A percentile compares a stretch with the other conserved stretches of the same genome.
These are phyloP conservation scores for Gossypium bickii DNA, from an alignment of 345 rosid species.

Conservation along the genomic window DNA sequence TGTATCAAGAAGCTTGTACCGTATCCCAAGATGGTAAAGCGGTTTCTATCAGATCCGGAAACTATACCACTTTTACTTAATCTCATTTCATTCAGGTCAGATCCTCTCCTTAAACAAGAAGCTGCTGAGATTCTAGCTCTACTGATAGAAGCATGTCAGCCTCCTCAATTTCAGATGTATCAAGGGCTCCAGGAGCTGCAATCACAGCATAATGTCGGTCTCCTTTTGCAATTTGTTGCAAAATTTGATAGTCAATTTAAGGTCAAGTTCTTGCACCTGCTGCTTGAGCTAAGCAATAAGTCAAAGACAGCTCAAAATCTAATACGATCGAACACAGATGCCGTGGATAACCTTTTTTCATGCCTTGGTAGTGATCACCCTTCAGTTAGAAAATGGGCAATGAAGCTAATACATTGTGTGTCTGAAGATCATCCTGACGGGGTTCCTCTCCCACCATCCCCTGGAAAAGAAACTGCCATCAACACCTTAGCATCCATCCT, in stretches of 20 bases:
- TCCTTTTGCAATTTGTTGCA: slow-evolving; percentile 31
- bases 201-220: slow-evolving; percentile 37
- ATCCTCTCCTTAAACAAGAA: slow-evolving; percentile 33
- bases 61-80: slow-evolving; percentile 37
- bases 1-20: slow-evolving; percentile 40
- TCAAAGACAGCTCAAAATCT: slow-evolving; percentile 32
- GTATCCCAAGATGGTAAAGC: slow-evolving; percentile 31
- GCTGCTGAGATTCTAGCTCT: slow-evolving; percentile 44
- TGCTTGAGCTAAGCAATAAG: slow-evolving; percentile 40
- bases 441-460: slow-evolving; percentile 43
- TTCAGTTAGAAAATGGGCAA: slow-evolving; percentile 31
- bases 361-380: slow-evolving; percentile 28
- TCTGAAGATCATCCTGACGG: slow-evolving; percentile 32
- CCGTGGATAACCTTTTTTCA: slow-evolving; percentile 35
- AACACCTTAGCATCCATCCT: slow-evolving; percentile 34
- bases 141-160: slow-evolving; percentile 30
- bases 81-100: slow-evolving; percentile 32
- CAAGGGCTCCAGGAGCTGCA: slow-evolving; percentile 45
- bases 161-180: slow-evolving; percentile 28
- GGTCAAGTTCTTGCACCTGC: slow-evolving; percentile 40
- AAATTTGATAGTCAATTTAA: slow-evolving; percentile 28
- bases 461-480: slow-evolving; percentile 37
- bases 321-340: slow-evolving; percentile 26
- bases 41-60: slow-evolving; percentile 31
- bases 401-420: slow-evolving; percentile 39